A percentile compares a stretch with the other conserved stretches of the same genome.
Conservation (phyloP, 176 grass and related monocot species). For the Eragrostis curvula region DNA sequence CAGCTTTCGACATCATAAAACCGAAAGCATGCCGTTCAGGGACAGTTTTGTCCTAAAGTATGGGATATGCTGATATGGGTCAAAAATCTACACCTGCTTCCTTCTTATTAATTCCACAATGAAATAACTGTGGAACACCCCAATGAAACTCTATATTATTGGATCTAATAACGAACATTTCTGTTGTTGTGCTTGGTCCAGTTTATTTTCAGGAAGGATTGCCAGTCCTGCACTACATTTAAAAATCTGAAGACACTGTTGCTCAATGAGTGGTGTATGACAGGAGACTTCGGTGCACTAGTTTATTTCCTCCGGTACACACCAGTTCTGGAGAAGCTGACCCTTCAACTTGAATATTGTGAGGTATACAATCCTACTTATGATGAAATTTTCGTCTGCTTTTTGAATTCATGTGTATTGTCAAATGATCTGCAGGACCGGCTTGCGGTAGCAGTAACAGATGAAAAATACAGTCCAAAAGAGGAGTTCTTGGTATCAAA, state of each 20-base stretch:
- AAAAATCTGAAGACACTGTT: not conserved
- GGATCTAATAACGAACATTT: too few species aligned
- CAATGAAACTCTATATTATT: too few species aligned
- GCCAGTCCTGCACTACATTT: not conserved
- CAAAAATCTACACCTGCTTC: too few species aligned
- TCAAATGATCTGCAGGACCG: not conserved
- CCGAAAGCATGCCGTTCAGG: too few species aligned
- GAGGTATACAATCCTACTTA: not conserved
- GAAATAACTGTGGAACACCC: too few species aligned
- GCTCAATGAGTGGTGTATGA: not conserved
- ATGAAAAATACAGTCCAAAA: not conserved
- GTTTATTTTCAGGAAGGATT: slow-evolving; percentile 4
- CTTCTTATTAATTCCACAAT: too few species aligned
- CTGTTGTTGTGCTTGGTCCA: not conserved
- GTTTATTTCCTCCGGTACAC: not conserved
- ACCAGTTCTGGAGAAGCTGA: not conserved
- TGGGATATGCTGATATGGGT: too few species aligned
- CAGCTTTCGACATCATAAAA: too few species aligned
- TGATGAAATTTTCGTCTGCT: not conserved
- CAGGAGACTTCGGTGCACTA: not conserved
- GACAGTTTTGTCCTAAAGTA: too few species aligned
- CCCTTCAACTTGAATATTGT: slow-evolving; percentile 1
- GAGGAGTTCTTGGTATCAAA: not conserved
- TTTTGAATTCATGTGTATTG: not conserved
- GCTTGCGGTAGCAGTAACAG: not conserved